Evolutionary conservation across 345 rosid species (phyloP), one percentile per base, ranked within the genome.

Genomic region (Eucalyptus caleyi): DNA sequence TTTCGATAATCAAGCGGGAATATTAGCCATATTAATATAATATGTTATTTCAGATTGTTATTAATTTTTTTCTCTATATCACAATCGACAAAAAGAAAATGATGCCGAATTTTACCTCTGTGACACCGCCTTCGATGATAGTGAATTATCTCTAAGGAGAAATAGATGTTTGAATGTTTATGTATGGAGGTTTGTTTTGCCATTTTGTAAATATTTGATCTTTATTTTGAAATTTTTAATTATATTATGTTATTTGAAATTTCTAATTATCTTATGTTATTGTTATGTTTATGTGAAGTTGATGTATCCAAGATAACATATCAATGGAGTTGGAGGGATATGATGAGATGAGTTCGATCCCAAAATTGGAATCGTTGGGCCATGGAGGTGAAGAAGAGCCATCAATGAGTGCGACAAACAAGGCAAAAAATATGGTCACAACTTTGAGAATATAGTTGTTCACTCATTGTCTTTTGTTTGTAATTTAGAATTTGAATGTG

Each of bases 361-460:
- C 0, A 13, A 0, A 27, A 62, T 62, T 6, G 4, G 1, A 62
- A 62, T 27, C 1, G 18, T 62, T 1, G 18, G 69, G 69, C 16
- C 69, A 6, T 62, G 69, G 34, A 27, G 69, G 69, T 62, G 34
- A 62, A 62, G 69, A 30, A 62, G 34, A 62, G 16, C 34, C 34
- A 62, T 62, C 18, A 6, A 27, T 15, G 32, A 14, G 34, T 30
- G 69, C 69, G 3, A 13, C 5, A 62, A 30, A 62, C 16, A 62
- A 27, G 34, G 69, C 2, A 26, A 81, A 65, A 90, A 94, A 87
- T 86, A 94, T 96, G 97, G 93, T 93, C 86, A 91, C 50, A 86
- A 94, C 96, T 24, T 89, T 96, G 98, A 95, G 88, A 93, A 97
- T 92, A 45, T 7, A 49, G 19, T 6, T 45, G 32, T 34, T 50